A percentile compares a stretch with the other conserved stretches of the same genome.
Conservation (phyloP, 2,329 filamentous ascomycete genomes). For the Zymoseptoria brevis region DNA sequence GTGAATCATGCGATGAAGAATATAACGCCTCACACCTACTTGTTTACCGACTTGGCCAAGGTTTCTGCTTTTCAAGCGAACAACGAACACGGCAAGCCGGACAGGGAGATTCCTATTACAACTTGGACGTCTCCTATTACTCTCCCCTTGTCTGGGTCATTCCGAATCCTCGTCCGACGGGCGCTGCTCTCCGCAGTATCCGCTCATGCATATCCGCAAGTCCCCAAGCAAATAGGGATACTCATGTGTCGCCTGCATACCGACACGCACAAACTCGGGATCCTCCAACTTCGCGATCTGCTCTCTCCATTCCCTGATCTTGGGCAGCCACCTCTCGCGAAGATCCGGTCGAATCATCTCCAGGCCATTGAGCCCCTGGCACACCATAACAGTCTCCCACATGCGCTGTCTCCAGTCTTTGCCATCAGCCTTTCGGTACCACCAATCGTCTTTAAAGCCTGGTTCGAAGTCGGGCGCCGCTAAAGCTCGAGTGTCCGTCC, state of each 20-base stretch:
- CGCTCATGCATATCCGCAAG: conserved; percentile 3
- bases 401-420: conserved; percentile 20
- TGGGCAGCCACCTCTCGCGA: conserved; percentile 12
- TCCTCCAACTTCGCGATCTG: conserved; percentile 13
- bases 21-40: background rate
- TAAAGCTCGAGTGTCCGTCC: conserved; percentile 15
- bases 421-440: background rate
- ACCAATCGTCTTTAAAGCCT: conserved; percentile 1
- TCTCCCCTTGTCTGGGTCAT: no score
- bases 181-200: no score
- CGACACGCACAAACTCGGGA: conserved; percentile 10
- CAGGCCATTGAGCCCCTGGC: conserved; percentile 26
- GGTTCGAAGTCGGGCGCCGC: conserved; percentile 14
- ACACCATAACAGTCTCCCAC: conserved; percentile 22
- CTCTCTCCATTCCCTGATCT: conserved; percentile 14
- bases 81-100: no score
- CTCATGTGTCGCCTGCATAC: conserved; percentile 8
- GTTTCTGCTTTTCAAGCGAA: no score
- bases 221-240: conserved; percentile 15
- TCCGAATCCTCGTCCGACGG: no score
- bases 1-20: no score
- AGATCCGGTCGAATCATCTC: conserved; percentile 19
- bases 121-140: no score
- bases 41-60: no score
- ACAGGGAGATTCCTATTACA: no score